phyloP scores from a whole-genome alignment of 352 stramenopile genomes.

The Phytophthora cactorum region DNA sequence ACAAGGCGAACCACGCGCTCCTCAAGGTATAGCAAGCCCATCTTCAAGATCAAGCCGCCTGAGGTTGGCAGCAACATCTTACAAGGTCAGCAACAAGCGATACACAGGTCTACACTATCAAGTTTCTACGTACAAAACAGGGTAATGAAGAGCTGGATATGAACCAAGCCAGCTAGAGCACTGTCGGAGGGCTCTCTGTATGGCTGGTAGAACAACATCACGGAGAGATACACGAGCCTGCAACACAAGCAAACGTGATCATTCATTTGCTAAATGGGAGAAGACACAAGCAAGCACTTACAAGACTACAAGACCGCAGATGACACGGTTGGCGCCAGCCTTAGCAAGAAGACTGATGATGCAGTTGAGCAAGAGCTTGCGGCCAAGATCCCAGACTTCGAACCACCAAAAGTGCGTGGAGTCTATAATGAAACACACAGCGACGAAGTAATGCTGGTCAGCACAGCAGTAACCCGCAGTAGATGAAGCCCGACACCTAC shows the following conservation, averaged over 20 bases:
- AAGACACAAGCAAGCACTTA: slow-evolving; percentile 15
- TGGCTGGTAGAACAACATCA: slow-evolving; percentile 76
- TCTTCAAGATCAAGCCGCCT: slow-evolving; percentile 76
- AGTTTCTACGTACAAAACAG: slow-evolving; percentile 64
- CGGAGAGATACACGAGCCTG: slow-evolving; percentile 77
- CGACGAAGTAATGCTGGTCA: not conserved
- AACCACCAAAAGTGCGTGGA: slow-evolving; percentile 76
- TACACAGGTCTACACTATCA: not conserved
- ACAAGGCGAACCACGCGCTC: slow-evolving; percentile 52
- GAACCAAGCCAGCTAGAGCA: slow-evolving; percentile 60
- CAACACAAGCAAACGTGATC: not conserved
- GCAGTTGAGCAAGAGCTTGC: slow-evolving; percentile 79
- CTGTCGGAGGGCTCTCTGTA: slow-evolving; percentile 72
- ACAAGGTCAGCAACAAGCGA: not conserved
- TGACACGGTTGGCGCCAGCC: slow-evolving; percentile 69
- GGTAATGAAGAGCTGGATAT: slow-evolving; percentile 84
- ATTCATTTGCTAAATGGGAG: not conserved
- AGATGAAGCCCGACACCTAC: slow-evolving; percentile 33
- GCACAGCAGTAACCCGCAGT: not conserved
- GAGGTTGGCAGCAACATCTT: not conserved
- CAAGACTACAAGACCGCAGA: slow-evolving; percentile 73
- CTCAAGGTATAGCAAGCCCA: slow-evolving; percentile 58
- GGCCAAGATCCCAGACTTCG: slow-evolving; percentile 75
- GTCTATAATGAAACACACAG: slow-evolving; percentile 40
- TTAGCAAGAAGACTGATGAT: slow-evolving; percentile 69